These are phyloP conservation scores for Ephemerocybe angulata DNA, from an alignment of 768 basidiomycete genomes.

Conservation along the genomic window DNA sequence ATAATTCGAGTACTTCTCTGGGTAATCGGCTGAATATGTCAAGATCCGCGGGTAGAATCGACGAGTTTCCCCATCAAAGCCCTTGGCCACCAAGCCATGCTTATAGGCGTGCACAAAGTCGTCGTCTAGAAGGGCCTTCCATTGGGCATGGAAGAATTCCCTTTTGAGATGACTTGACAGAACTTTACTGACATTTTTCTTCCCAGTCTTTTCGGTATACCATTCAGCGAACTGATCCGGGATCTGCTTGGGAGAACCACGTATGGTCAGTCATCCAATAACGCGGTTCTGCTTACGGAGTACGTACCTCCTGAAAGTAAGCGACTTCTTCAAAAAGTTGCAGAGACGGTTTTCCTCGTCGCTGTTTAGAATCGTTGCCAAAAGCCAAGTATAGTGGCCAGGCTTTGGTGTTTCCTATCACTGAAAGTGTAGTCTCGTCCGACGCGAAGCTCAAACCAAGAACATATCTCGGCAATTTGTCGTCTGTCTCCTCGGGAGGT, in stretches of 20 bases:
- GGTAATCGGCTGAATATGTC: conserved; percentile 17
- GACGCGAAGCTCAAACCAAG: conserved; percentile 24
- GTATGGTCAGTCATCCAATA: not conserved
- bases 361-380: conserved; percentile 14
- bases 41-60: conserved; percentile 16
- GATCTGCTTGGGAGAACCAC: conserved; percentile 10
- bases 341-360: conserved; percentile 9
- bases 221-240: conserved; percentile 19
- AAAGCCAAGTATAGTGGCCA: conserved; percentile 17
- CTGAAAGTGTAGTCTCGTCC: conserved; percentile 15
- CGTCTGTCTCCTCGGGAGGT: conserved; percentile 16
- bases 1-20: conserved; percentile 15
- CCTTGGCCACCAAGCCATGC: conserved; percentile 14
- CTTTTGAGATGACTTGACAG: conserved; percentile 14
- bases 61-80: conserved; percentile 4
- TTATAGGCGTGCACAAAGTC: conserved; percentile 18
- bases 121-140: conserved; percentile 13
- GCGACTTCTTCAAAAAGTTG: conserved; percentile 11
- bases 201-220: conserved; percentile 7
- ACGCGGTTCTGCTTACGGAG: not conserved
- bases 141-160: conserved; percentile 18
- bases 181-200: conserved; percentile 2
- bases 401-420: conserved; percentile 13
- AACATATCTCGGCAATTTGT: conserved; percentile 8
- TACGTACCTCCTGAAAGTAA: conserved; percentile 12